phyloP scores from a whole-genome alignment of 1,284 basidiomycete genomes.

The Earliella scabrosa region DNA sequence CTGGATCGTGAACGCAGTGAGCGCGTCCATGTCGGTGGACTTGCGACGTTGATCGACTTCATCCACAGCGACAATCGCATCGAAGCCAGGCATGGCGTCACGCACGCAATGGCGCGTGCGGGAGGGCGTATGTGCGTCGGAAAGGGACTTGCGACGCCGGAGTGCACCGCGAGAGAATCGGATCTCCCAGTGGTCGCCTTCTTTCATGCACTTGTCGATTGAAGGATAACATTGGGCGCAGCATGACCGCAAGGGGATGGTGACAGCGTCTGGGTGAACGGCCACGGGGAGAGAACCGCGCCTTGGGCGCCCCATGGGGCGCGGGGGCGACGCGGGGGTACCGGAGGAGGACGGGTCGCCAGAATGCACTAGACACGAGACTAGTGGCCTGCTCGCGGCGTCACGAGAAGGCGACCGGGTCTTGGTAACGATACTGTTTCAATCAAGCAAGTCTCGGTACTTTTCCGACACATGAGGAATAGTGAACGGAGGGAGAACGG shows the following conservation, averaged over 20 bases:
- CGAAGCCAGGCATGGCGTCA: constrained; percentile 32
- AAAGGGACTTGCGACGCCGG: constrained; percentile 57
- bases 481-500: constrained; percentile 7
- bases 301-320: constrained; percentile 13
- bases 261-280: constrained; percentile 36
- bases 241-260: constrained; percentile 62
- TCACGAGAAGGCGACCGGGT: constrained; percentile 30
- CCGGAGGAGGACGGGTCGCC: constrained; percentile 6
- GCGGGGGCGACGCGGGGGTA: constrained; percentile 2
- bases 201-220: constrained; percentile 50
- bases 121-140: constrained; percentile 27
- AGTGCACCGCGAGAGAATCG: constrained; percentile 64
- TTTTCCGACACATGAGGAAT: neutral
- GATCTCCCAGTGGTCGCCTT: constrained; percentile 58
- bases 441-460: constrained; percentile 5
- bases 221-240: constrained; percentile 55
- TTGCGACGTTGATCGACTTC: constrained; percentile 61
- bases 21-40: constrained; percentile 29
- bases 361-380: constrained; percentile 32
- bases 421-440: constrained; percentile 25
- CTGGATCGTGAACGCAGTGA: constrained; percentile 16
- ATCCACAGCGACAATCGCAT: constrained; percentile 54
- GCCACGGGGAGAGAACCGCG: constrained; percentile 30
- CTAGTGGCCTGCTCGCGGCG: constrained; percentile 26
- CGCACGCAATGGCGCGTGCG: constrained; percentile 24